Conservation (phyloP, 2,329 filamentous ascomycete species). For the Penicillium corylophilum region DNA sequence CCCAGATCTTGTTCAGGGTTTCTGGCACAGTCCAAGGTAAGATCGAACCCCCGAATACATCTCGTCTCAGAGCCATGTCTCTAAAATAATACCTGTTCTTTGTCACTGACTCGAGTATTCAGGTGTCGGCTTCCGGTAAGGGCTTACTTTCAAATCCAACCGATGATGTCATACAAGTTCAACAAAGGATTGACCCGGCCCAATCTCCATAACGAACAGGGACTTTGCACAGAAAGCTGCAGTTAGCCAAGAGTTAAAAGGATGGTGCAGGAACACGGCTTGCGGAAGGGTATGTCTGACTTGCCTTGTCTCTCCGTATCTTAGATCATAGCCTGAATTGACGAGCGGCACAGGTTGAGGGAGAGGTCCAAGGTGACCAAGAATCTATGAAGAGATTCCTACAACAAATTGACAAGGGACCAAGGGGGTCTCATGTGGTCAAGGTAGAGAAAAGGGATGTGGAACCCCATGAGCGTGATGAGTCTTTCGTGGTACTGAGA, state of each 20-base stretch:
- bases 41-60: constrained; percentile 6
- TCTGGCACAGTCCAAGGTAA: constrained; percentile 70
- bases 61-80: neutral
- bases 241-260: constrained; percentile 44
- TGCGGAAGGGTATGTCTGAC: constrained; percentile 42
- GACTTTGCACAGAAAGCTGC: constrained; percentile 49
- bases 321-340: neutral
- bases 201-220: constrained; percentile 14
- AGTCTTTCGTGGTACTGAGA: constrained; percentile 57
- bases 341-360: constrained; percentile 65
- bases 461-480: constrained; percentile 64
- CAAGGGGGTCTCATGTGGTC: constrained; percentile 68
- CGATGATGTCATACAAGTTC: constrained; percentile 20
- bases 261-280: constrained; percentile 50
- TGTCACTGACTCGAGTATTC: constrained; percentile 2
- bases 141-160: neutral
- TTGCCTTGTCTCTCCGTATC: neutral
- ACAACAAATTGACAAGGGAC: constrained; percentile 72
- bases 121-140: constrained; percentile 38
- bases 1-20: constrained; percentile 48
- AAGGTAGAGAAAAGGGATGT: constrained; percentile 70
- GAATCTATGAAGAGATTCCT: constrained; percentile 67
- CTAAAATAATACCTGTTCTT: no score
- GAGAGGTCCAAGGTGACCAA: constrained; percentile 78
- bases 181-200: constrained; percentile 1